phyloP scores from a whole-genome alignment of 1,284 basidiomycete species.

The Moesziomyces globuligerus region DNA sequence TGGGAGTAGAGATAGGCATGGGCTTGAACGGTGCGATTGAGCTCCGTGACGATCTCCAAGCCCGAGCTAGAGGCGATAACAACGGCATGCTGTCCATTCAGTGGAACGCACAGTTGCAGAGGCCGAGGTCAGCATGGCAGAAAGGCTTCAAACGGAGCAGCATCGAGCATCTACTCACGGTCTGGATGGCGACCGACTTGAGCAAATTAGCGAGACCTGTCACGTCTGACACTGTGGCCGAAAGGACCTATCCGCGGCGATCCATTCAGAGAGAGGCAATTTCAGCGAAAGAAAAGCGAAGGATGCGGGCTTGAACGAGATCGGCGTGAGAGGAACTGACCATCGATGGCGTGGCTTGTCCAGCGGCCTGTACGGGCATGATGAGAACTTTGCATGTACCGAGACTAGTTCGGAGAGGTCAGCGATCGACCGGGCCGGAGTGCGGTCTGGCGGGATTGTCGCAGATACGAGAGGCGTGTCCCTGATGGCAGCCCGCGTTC shows the following conservation, averaged over 20 bases:
- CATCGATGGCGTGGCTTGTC: too few relatives aligned
- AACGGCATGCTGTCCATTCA: constrained; percentile 72
- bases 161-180: constrained; percentile 5
- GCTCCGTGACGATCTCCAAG: constrained; percentile 85
- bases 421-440: too few relatives aligned
- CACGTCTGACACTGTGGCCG: constrained; percentile 43
- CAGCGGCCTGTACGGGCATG: too few relatives aligned
- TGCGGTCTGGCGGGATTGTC: too few relatives aligned
- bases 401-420: too few relatives aligned
- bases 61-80: constrained; percentile 78
- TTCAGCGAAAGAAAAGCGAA: neutral
- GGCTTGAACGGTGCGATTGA: constrained; percentile 80
- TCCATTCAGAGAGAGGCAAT: too few relatives aligned
- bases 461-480: too few relatives aligned
- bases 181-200: constrained; percentile 41
- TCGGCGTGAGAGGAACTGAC: too few relatives aligned
- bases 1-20: constrained; percentile 84
- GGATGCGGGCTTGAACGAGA: neutral
- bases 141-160: neutral
- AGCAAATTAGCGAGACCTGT: constrained; percentile 42
- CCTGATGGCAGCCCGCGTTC: too few relatives aligned
- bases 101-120: too few relatives aligned
- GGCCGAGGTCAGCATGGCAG: neutral
- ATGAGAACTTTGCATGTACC: too few relatives aligned
- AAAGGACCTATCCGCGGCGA: constrained; percentile 23